Evolutionary conservation across 2,329 filamentous ascomycete genomes (phyloP).

Genomic region (Cladophialophora exuberans): DNA sequence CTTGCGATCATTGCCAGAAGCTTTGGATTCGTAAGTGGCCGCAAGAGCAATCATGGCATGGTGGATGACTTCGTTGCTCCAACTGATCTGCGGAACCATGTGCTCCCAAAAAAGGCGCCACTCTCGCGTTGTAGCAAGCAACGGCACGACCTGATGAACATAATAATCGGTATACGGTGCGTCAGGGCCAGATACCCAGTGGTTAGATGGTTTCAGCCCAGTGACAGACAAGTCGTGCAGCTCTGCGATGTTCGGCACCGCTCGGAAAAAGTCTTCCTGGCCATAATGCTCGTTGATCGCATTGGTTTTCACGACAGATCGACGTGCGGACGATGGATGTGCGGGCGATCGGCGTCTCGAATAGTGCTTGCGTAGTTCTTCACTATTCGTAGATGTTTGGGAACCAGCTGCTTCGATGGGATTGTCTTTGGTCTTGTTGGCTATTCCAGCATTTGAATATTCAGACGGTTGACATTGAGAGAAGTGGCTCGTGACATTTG

Average conservation of each 20-base stretch:
- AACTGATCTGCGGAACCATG: constrained; percentile 23
- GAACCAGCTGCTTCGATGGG: too few relatives aligned
- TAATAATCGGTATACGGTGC: constrained; percentile 9
- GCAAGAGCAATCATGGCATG: constrained; percentile 27
- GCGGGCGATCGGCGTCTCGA: too few relatives aligned
- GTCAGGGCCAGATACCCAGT: neutral
- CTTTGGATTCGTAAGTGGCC: constrained; percentile 19
- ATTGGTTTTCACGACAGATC: too few relatives aligned
- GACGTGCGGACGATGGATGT: too few relatives aligned
- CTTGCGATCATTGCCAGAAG: constrained; percentile 11
- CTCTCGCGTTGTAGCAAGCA: constrained; percentile 16
- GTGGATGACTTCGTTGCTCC: constrained; percentile 16
- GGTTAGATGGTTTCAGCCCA: constrained; percentile 6
- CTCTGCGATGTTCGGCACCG: too few relatives aligned
- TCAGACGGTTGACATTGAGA: constrained; percentile 6
- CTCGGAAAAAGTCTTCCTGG: too few relatives aligned
- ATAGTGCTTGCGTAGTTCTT: too few relatives aligned
- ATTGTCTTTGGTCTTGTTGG: too few relatives aligned
- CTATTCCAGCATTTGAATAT: too few relatives aligned
- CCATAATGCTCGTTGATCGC: too few relatives aligned
- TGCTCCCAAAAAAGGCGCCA: constrained; percentile 20
- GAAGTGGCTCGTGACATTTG: too few relatives aligned
- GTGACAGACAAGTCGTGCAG: neutral
- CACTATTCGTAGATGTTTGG: too few relatives aligned
- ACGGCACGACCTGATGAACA: constrained; percentile 9